These are phyloP conservation scores for Wickerhamomyces sydowiorum DNA, from an alignment of 805 yeast genomes.

Conservation along the genomic window DNA sequence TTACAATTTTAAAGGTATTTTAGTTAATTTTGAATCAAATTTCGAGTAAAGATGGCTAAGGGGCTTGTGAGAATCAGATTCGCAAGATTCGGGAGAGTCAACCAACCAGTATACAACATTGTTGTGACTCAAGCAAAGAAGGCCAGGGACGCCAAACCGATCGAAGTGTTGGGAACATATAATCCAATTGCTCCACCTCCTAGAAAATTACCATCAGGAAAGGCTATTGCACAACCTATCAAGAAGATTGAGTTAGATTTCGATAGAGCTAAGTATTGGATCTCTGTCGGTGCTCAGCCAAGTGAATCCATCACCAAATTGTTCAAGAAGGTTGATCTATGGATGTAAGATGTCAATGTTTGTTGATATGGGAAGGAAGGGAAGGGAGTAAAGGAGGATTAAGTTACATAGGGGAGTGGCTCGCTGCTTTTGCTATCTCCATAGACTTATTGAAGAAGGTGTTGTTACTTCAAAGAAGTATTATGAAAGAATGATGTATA, in stretches of 20 bases:
- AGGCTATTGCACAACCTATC: constrained; percentile 47
- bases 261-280: constrained; percentile 89
- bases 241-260: constrained; percentile 85
- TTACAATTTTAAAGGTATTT: neutral
- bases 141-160: constrained; percentile 85
- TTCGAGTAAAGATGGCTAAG: constrained; percentile 35
- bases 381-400: too few species aligned
- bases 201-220: constrained; percentile 47
- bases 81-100: constrained; percentile 88
- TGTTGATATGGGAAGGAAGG: too few species aligned
- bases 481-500: neutral
- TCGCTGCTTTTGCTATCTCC: too few species aligned
- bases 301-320: constrained; percentile 73
- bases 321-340: constrained; percentile 72
- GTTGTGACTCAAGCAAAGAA: constrained; percentile 73
- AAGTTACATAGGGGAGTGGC: too few species aligned
- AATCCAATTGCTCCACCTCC: constrained; percentile 75
- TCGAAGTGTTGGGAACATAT: constrained; percentile 93
- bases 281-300: constrained; percentile 96
- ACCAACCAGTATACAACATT: constrained; percentile 85
- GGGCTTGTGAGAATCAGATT: constrained; percentile 83
- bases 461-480: too few species aligned
- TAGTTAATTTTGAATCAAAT: neutral
- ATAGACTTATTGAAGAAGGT: too few species aligned
- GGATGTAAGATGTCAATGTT: constrained; percentile 7